Conservation (phyloP, 768 basidiomycete genomes). For the Suillus americanus region DNA sequence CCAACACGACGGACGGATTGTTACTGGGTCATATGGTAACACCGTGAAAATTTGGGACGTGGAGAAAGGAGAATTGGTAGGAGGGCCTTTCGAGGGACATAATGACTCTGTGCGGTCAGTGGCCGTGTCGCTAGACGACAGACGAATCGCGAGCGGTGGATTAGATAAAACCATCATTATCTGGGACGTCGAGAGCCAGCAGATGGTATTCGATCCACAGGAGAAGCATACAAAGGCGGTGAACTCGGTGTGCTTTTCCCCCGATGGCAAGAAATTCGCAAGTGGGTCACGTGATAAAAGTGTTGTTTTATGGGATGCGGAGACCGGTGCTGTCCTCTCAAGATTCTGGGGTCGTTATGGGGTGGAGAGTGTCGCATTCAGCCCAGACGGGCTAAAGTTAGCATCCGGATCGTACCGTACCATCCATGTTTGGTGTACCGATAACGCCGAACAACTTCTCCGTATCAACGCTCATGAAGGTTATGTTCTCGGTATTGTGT, state of each 20-base stretch:
- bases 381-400: constrained; percentile 10
- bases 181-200: constrained; percentile 10
- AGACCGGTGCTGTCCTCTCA: not conserved
- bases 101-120: constrained; percentile 6
- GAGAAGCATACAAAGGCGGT: constrained; percentile 9
- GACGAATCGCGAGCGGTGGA: constrained; percentile 9
- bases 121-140: constrained; percentile 8
- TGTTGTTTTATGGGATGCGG: constrained; percentile 10
- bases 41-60: constrained; percentile 8
- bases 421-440: not conserved
- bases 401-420: constrained; percentile 11
- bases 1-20: not conserved
- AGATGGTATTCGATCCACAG: not conserved
- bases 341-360: not conserved
- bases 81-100: constrained; percentile 7
- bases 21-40: not conserved
- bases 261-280: constrained; percentile 40
- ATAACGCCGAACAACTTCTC: not conserved
- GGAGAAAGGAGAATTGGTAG: not conserved
- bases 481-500: not conserved
- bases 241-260: constrained; percentile 39
- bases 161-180: constrained; percentile 16
- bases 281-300: constrained; percentile 41
- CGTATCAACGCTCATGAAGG: not conserved
- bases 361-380: constrained; percentile 1